A percentile compares a stretch with the other conserved stretches of the same genome.
Evolutionary conservation across 371 early-diverging fungal species (phyloP).

Genomic region (Zychaea mexicana): DNA sequence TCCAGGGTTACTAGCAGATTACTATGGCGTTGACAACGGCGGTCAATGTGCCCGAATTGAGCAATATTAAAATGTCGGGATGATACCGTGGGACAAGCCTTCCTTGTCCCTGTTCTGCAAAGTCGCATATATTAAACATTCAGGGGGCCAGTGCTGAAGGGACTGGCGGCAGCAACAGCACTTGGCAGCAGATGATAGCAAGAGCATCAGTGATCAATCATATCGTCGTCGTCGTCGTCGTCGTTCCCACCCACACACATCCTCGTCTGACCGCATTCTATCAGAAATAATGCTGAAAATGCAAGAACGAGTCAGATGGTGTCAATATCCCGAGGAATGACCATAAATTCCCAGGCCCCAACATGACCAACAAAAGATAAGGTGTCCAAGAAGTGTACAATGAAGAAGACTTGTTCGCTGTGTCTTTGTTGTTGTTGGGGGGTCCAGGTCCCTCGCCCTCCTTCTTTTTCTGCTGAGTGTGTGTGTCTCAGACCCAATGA

Average conservation of each 20-base stretch:
- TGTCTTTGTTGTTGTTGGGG: not conserved
- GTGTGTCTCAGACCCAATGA: not conserved
- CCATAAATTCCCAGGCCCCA: not conserved
- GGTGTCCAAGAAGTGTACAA: not conserved
- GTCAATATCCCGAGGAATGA: slow-evolving; percentile 2
- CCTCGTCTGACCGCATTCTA: not conserved
- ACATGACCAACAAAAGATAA: not conserved
- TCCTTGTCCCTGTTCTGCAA: not conserved
- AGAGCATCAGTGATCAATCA: too few relatives aligned
- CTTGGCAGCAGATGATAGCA: too few relatives aligned
- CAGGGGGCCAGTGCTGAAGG: too few relatives aligned
- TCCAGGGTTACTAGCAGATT: too few relatives aligned
- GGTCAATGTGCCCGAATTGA: not conserved
- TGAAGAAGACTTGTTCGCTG: not conserved
- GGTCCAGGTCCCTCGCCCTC: not conserved
- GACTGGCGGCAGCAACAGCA: too few relatives aligned
- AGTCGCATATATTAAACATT: slow-evolving; percentile 1
- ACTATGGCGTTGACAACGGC: too few relatives aligned
- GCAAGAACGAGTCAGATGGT: slow-evolving; percentile 3
- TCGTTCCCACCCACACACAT: not conserved
- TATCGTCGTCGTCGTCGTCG: not conserved
- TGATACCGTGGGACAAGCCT: not conserved
- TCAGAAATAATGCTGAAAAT: not conserved
- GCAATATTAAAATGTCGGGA: not conserved
- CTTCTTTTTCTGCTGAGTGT: not conserved